Conservation (phyloP, 495 filamentous ascomycete genomes). For the Annulohypoxylon maeteangense region DNA sequence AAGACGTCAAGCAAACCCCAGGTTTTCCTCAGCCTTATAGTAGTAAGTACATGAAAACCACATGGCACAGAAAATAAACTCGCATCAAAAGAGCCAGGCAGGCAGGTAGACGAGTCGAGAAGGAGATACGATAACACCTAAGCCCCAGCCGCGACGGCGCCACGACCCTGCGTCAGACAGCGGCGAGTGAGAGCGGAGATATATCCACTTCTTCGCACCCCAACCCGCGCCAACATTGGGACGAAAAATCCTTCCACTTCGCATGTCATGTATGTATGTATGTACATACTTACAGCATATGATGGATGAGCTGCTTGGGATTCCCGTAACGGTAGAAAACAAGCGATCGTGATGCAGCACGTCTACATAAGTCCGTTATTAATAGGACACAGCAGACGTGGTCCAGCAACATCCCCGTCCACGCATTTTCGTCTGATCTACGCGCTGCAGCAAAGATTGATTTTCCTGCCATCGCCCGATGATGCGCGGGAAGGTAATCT, state of each 20-base stretch:
- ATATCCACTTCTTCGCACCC: background rate
- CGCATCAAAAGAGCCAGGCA: background rate
- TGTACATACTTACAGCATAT: no score
- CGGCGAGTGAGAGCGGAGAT: background rate
- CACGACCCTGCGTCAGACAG: slow-evolving; percentile 7
- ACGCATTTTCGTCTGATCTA: background rate
- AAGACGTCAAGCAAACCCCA: slow-evolving; percentile 6
- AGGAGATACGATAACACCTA: background rate
- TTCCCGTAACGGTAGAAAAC: background rate
- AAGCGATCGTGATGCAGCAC: background rate
- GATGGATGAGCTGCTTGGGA: background rate
- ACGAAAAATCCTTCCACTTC: slow-evolving; percentile 16
- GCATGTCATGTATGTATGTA: no score
- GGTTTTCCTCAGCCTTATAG: slow-evolving; percentile 20
- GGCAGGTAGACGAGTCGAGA: background rate
- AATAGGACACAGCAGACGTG: background rate
- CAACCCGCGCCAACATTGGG: background rate
- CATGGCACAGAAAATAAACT: slow-evolving; percentile 19
- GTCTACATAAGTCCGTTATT: no score
- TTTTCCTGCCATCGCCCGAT: background rate
- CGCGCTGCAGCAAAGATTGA: background rate
- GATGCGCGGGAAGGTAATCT: background rate
- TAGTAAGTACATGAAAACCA: slow-evolving; percentile 30
- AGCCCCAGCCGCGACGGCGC: background rate
- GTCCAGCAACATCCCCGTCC: background rate